phyloP scores from a whole-genome alignment of 352 stramenopile genomes.

The Pythium sp. region DNA sequence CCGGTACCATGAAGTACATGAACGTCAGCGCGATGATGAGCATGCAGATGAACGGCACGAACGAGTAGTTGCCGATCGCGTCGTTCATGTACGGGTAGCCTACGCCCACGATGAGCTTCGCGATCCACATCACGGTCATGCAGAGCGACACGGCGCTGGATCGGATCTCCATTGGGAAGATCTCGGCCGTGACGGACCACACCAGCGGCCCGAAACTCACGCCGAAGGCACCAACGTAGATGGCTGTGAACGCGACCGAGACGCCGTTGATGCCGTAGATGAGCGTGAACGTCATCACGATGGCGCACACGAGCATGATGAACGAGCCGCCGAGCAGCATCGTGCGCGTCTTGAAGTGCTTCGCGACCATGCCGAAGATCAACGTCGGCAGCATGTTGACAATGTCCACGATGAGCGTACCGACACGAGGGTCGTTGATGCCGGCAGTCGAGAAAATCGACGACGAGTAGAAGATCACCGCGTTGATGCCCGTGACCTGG shows the following conservation, averaged over 20 bases:
- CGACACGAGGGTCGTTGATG: conserved; percentile 34
- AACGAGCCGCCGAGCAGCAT: conserved; percentile 50
- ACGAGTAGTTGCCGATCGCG: conserved; percentile 31
- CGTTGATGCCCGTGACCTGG: conserved; percentile 57
- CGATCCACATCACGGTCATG: conserved; percentile 39
- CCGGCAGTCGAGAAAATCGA: conserved; percentile 39
- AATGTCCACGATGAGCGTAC: conserved; percentile 37
- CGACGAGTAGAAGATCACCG: conserved; percentile 55
- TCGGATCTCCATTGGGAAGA: conserved; percentile 35
- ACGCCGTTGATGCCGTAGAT: conserved; percentile 29
- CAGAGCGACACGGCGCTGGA: conserved; percentile 34
- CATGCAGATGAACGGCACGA: conserved; percentile 32
- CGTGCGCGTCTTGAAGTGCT: conserved; percentile 45
- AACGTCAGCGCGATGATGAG: conserved; percentile 31
- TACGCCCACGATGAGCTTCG: conserved; percentile 44
- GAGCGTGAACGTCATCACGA: conserved; percentile 49
- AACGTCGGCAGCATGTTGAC: conserved; percentile 34
- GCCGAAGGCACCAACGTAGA: conserved; percentile 41
- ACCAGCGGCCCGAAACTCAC: conserved; percentile 51
- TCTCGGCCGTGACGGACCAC: conserved; percentile 27
- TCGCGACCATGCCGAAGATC: conserved; percentile 31
- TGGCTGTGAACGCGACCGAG: conserved; percentile 45
- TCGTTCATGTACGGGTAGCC: conserved; percentile 39
- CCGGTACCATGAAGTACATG: conserved; percentile 40
- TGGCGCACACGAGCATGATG: conserved; percentile 44